Evolutionary conservation across 306 rosid species (phyloP), one percentile per base, ranked within the genome.

Genomic region (Potentilla sterilis): DNA sequence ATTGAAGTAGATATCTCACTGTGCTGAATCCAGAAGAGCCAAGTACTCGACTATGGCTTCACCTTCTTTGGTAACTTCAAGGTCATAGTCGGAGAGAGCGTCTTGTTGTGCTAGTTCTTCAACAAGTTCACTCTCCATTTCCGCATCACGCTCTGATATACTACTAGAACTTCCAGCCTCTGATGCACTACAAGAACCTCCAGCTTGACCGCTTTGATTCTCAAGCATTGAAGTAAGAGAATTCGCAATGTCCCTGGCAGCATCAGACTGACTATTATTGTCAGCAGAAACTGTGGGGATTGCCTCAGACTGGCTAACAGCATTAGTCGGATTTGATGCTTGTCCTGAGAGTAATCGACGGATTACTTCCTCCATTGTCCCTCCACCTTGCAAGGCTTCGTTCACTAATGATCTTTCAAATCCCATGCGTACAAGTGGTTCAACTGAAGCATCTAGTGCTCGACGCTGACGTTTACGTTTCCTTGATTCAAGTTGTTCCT

Each of bases 31-130:
- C 74, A 94, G 46, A 70, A 91, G 51, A 57, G 85, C 80, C 82
- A 94, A 64, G 83, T 91, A 94, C 89, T 94, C 93, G 32, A 67
- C 72, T 81, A 94, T 84, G 83, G 98, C 96, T 21, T 82, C 91
- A 5, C 91, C 91, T 87, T 85, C 91, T 73, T 78, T 77, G 12
- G 81, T 69, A 66, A 84, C 85, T 65, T 84, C 87, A 67, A 87
- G 74, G 82, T 87, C 91, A 44, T 87, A 84, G 66, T 82, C 88
- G 0, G 88, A 75, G 28, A 80, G 55, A 6, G 88, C 91, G 16
- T 77, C 88, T 13, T 73, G 84, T 1, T 62, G 48, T 3, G 79
- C 77, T 15, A 87, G 80, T 70, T 80, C 91, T 2, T 62, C 79
- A 5, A 87, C 80, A 19, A 87, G 88, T 49, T 78, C 87, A 24